Evolutionary conservation across 2,329 filamentous ascomycete genomes (phyloP).

Genomic region (Claviceps sp.): DNA sequence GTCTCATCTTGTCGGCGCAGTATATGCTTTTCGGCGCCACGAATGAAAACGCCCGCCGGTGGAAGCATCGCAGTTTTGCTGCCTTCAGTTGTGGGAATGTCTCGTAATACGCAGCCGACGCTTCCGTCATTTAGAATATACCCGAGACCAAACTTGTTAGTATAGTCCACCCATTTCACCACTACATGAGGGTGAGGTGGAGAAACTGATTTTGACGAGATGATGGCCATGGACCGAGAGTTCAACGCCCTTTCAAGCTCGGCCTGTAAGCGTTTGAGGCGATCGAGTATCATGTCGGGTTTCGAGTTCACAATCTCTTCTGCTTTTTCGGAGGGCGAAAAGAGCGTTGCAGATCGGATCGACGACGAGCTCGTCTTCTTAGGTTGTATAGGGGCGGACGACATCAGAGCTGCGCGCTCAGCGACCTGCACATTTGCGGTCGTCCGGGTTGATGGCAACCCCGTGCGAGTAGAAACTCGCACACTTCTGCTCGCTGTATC

Average conservation of each 20-base stretch:
- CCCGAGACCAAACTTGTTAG: conserved; percentile 72
- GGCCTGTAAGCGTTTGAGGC: conserved; percentile 41
- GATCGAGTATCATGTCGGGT: conserved; percentile 43
- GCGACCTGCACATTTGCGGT: conserved; percentile 14
- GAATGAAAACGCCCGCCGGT: conserved; percentile 59
- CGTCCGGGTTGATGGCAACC: conserved; percentile 15
- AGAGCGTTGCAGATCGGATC: conserved; percentile 34
- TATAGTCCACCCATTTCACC: conserved; percentile 80
- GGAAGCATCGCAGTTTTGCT: conserved; percentile 41
- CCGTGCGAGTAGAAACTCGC: conserved; percentile 16
- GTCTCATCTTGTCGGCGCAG: conserved; percentile 42
- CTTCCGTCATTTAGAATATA: conserved; percentile 75
- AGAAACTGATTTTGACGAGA: conserved; percentile 39
- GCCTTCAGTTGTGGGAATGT: conserved; percentile 39
- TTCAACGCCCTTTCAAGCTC: conserved; percentile 52
- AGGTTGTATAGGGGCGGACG: conserved; percentile 12
- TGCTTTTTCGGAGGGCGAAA: conserved; percentile 40
- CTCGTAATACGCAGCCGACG: conserved; percentile 55
- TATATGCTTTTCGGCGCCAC: conserved; percentile 58
- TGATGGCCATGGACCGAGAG: conserved; percentile 47
- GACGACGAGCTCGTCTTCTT: conserved; percentile 18
- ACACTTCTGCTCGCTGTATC: conserved; percentile 15
- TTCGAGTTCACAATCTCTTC: conserved; percentile 37
- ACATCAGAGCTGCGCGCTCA: conserved; percentile 18
- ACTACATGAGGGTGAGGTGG: conserved; percentile 49